Evolutionary conservation across 768 basidiomycete genomes (phyloP), one percentile per base, ranked within the genome.

Genomic region (Coprinopsis strossmayeri): DNA sequence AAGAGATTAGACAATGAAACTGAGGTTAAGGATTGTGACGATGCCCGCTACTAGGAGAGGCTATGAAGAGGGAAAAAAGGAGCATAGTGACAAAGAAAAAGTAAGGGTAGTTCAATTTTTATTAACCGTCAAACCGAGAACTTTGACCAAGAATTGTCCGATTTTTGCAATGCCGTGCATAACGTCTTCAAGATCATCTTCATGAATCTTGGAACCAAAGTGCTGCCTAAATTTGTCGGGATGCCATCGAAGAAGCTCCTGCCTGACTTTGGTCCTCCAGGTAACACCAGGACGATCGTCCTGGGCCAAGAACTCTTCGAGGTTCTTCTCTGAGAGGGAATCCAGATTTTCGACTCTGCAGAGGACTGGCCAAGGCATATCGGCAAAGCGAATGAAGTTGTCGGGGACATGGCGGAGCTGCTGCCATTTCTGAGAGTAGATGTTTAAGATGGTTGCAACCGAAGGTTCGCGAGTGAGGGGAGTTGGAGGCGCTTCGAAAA

Each of bases 321-420:
- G 2, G 21, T 35, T 35, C 20, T 21, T 26, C 21, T 34, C 3
- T 5, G 17, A 34, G 45, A 46, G 45, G 15, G 5, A 3, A 4
- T 34, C 28, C 3, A 35, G 18, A 20, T 13, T 24, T 20, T 9
- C 21, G 34, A 46, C 45, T n/a, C 20, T 9, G 13, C 7, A 13
- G 9, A 46, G 45, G 11, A 46, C 45, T 15, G 45, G 45, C 45
- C 45, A 46, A 23, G 45, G 45, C 25, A 45, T 15, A 20, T 18
- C 17, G 17, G 35, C 35, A 17, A 38, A 38, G 9, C 10, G 35
- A 18, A 38, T 18, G 5, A 17, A 11, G 17, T 38, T 9, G 35
- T 38, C 35, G 35, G 35, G 35, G 17, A 38, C 35, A 5, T 9
- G 5, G 9, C 17, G 35, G 5, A 38, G 35, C 11, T 11, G 10